Evolutionary conservation across 192 early-diverging fungal genomes (phyloP).

Genomic region (Dissophora ornata): DNA sequence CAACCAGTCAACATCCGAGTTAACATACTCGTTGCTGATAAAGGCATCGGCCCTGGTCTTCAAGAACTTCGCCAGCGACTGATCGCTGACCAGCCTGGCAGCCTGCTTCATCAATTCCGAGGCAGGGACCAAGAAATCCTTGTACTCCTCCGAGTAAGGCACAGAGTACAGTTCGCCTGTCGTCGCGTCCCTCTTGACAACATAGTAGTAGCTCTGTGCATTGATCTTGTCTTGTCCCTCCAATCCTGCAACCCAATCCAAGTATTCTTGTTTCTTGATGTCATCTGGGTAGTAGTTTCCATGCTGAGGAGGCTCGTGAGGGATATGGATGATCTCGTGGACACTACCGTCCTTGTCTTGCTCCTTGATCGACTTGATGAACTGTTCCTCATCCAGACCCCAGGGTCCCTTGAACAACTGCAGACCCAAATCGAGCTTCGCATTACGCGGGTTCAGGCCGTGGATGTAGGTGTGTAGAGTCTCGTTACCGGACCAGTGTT

Average conservation of each 20-base stretch:
- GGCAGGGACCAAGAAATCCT: constrained; percentile 64
- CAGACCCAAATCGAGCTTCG: constrained; percentile 61
- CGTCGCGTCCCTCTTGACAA: constrained; percentile 58
- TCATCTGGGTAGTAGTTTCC: constrained; percentile 81
- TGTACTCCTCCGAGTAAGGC: constrained; percentile 70
- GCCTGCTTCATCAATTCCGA: constrained; percentile 66
- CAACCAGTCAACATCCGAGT: constrained; percentile 78
- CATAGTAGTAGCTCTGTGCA: constrained; percentile 76
- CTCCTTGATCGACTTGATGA: constrained; percentile 46
- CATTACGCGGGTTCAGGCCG: constrained; percentile 37
- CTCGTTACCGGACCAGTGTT: constrained; percentile 73
- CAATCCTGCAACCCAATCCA: constrained; percentile 64
- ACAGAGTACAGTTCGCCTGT: constrained; percentile 56
- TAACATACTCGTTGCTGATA: constrained; percentile 69
- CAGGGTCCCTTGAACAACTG: constrained; percentile 77
- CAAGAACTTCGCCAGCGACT: constrained; percentile 68
- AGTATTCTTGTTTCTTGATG: constrained; percentile 73
- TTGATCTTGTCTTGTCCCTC: constrained; percentile 52
- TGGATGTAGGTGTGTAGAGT: constrained; percentile 62
- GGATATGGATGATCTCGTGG: constrained; percentile 28
- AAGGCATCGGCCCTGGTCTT: constrained; percentile 67
- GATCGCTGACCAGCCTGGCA: constrained; percentile 65
- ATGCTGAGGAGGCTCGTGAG: constrained; percentile 58
- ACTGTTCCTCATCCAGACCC: constrained; percentile 60
- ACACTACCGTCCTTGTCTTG: not conserved